Evolutionary conservation across 2,329 filamentous ascomycete genomes (phyloP).

Genomic region (Sclerotinia borealis): DNA sequence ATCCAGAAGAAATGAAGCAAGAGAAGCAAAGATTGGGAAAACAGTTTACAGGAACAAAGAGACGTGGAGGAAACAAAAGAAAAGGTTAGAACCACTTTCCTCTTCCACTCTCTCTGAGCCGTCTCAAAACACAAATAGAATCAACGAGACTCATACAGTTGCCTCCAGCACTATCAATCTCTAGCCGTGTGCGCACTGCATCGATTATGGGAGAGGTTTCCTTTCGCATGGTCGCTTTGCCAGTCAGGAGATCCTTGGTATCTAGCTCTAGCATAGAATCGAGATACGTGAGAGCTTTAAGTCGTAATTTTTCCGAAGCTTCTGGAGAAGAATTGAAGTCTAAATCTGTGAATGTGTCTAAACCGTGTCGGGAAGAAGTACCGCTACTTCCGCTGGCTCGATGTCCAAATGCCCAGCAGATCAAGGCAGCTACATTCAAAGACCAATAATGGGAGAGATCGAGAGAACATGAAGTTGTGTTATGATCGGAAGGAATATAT

Average conservation of each 20-base stretch:
- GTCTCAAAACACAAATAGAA: constrained; percentile 46
- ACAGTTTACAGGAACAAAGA: neutral
- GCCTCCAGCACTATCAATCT: constrained; percentile 44
- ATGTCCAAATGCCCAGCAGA: constrained; percentile 53
- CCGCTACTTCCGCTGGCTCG: constrained; percentile 11
- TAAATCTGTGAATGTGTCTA: neutral
- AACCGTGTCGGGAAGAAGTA: neutral
- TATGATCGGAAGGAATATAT: neutral
- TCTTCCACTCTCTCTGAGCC: constrained; percentile 42
- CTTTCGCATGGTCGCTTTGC: constrained; percentile 34
- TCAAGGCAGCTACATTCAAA: constrained; percentile 50
- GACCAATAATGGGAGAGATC: constrained; percentile 47
- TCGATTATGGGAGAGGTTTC: constrained; percentile 43
- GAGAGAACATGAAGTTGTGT: neutral
- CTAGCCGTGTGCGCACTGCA: constrained; percentile 42
- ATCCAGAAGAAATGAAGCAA: neutral
- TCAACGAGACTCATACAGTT: constrained; percentile 48
- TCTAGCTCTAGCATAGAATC: constrained; percentile 37
- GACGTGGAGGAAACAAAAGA: neutral
- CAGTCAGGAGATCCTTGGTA: constrained; percentile 36
- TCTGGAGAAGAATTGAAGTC: neutral
- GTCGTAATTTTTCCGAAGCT: constrained; percentile 6
- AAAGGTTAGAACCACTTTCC: constrained; percentile 38
- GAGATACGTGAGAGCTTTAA: constrained; percentile 32
- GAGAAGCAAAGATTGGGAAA: neutral